Evolutionary conservation across 1,284 basidiomycete genomes (phyloP).

Genomic region (Ustilago crameri): DNA sequence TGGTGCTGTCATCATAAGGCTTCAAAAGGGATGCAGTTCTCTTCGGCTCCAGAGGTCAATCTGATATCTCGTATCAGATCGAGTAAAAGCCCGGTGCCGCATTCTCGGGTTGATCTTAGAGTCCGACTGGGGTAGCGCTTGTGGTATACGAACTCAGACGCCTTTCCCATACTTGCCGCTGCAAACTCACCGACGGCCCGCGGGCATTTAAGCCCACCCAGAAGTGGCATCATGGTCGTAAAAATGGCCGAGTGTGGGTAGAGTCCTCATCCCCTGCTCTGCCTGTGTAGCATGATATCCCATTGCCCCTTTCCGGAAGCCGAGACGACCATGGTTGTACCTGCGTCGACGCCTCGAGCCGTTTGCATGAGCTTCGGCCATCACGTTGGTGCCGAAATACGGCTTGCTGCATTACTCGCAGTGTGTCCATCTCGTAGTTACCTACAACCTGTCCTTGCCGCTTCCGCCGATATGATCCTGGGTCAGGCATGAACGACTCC

Average conservation of each 20-base stretch:
- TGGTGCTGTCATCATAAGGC: neutral
- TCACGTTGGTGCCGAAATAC: conserved; percentile 16
- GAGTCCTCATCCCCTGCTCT: neutral
- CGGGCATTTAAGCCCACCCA: neutral
- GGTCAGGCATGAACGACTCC: no score
- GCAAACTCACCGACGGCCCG: conserved; percentile 4
- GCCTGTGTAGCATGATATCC: no score
- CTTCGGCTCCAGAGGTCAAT: no score
- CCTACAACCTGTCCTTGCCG: no score
- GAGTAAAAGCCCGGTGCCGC: no score
- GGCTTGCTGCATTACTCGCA: neutral
- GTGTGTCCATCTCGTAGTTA: no score
- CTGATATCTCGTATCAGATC: no score
- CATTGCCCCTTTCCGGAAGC: neutral
- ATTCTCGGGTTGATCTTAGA: no score
- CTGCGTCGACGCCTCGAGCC: neutral
- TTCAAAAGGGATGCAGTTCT: no score
- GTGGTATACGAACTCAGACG: neutral
- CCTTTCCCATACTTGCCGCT: conserved; percentile 3
- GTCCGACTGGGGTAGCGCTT: neutral
- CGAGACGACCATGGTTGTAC: neutral
- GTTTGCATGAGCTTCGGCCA: conserved; percentile 10
- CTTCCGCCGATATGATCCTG: neutral
- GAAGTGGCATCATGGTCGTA: neutral
- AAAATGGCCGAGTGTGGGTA: no score